A percentile compares a stretch with the other conserved stretches of the same genome.
Conservation (phyloP, 2,329 filamentous ascomycete genomes). For the Diplocarpon rosae region DNA sequence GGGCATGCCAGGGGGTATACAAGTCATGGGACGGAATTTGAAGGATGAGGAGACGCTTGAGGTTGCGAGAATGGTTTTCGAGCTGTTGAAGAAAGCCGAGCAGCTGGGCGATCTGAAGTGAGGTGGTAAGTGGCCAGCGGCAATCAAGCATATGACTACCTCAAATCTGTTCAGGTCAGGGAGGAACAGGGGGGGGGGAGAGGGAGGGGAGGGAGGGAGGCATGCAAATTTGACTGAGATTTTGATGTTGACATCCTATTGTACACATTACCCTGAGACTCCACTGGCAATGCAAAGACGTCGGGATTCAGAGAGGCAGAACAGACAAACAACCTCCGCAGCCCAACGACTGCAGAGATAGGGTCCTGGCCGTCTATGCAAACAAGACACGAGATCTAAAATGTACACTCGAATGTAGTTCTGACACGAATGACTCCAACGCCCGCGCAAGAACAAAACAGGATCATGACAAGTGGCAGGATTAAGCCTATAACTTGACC, state of each 20-base stretch:
- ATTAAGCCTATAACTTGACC: conserved; percentile 19
- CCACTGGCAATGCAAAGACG: neutral
- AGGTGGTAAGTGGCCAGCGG: too few relatives aligned
- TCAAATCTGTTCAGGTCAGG: too few relatives aligned
- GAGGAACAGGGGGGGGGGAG: too few relatives aligned
- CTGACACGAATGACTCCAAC: neutral
- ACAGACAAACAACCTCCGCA: neutral
- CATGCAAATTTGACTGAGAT: neutral
- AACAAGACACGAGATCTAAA: neutral
- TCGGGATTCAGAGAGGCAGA: too few relatives aligned
- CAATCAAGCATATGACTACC: too few relatives aligned
- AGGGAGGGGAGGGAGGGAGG: too few relatives aligned
- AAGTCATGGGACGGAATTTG: conserved; percentile 2
- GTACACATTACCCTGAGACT: conserved; percentile 1
- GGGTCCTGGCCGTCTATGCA: conserved; percentile 2
- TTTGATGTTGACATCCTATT: neutral
- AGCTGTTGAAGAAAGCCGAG: neutral
- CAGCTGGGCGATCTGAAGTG: neutral
- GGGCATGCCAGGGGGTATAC: conserved; percentile 2
- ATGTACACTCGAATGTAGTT: neutral
- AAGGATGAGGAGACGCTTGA: conserved; percentile 5
- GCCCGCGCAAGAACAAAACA: neutral
- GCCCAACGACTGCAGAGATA: neutral
- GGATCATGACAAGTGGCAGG: neutral
- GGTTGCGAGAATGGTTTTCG: neutral